These are phyloP conservation scores for Debaryomycetaceae sp. DNA, from an alignment of 1,139 yeast species.

Conservation along the genomic window DNA sequence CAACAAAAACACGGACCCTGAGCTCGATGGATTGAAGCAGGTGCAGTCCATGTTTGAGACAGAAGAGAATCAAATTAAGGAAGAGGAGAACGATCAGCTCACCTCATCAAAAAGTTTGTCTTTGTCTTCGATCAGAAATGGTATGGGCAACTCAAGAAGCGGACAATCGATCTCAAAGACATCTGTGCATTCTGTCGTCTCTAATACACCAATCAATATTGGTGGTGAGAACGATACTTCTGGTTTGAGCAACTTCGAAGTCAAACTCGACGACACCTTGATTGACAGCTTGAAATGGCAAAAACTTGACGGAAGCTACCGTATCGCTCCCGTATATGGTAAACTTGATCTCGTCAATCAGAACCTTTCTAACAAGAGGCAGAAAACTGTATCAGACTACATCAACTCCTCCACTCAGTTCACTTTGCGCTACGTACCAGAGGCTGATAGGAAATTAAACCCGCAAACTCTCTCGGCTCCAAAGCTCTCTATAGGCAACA, in stretches of 20 bases:
- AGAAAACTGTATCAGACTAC: conserved; percentile 24
- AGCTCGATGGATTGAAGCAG: conserved; percentile 24
- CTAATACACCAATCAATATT: conserved; percentile 46
- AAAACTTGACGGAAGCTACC: conserved; percentile 71
- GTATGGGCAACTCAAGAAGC: conserved; percentile 13
- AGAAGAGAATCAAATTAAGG: conserved; percentile 25
- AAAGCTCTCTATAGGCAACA: conserved; percentile 80
- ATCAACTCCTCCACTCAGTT: conserved; percentile 36
- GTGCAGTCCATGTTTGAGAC: conserved; percentile 29
- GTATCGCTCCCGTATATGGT: conserved; percentile 82
- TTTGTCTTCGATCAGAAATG: conserved; percentile 30
- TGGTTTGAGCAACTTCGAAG: conserved; percentile 62
- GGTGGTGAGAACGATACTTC: conserved; percentile 45
- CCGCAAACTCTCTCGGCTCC: conserved; percentile 18
- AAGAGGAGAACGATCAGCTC: conserved; percentile 6
- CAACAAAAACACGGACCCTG: conserved; percentile 9
- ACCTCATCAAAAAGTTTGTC: conserved; percentile 25
- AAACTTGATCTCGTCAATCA: conserved; percentile 49
- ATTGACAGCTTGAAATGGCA: conserved; percentile 78
- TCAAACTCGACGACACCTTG: conserved; percentile 66
- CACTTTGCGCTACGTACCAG: conserved; percentile 25
- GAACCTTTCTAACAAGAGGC: conserved; percentile 11
- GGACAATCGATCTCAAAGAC: conserved; percentile 20
- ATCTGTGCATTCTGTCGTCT: conserved; percentile 30
- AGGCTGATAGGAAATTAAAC: conserved; percentile 8